These are phyloP conservation scores for Amanita muscaria DNA, from an alignment of 768 basidiomycete species.

Conservation along the genomic window DNA sequence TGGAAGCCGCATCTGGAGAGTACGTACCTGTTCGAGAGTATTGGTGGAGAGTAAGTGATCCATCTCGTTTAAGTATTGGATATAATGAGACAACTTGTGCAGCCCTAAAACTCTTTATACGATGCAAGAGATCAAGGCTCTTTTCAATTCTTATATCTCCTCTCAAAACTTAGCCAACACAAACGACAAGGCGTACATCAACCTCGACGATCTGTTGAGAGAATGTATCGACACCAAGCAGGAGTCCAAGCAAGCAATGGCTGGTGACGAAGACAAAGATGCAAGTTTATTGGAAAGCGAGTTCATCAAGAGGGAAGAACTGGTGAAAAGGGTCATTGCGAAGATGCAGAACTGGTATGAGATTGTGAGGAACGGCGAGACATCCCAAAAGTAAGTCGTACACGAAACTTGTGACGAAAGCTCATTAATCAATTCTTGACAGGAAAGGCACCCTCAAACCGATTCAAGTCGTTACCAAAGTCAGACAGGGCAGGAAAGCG, in stretches of 20 bases:
- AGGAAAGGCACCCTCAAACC: constrained; percentile 76
- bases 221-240: constrained; percentile 28
- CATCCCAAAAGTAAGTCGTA: constrained; percentile 46
- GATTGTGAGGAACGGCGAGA: constrained; percentile 49
- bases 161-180: constrained; percentile 55
- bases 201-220: constrained; percentile 45
- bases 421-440: background rate
- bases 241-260: constrained; percentile 24
- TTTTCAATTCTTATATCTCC: constrained; percentile 57
- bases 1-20: constrained; percentile 68
- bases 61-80: background rate
- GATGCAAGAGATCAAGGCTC: constrained; percentile 42
- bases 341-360: constrained; percentile 79
- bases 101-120: constrained; percentile 50
- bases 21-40: constrained; percentile 50
- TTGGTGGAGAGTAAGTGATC: constrained; percentile 48
- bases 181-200: constrained; percentile 59
- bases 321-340: constrained; percentile 41
- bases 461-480: constrained; percentile 59
- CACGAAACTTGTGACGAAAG: background rate
- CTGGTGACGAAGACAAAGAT: constrained; percentile 4
- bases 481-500: constrained; percentile 66
- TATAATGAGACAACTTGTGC: background rate
- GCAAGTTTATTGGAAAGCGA: constrained; percentile 21
- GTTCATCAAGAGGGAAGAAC: constrained; percentile 61